Evolutionary conservation across 805 yeast genomes (phyloP).

Genomic region (Lachancea meyersii): DNA sequence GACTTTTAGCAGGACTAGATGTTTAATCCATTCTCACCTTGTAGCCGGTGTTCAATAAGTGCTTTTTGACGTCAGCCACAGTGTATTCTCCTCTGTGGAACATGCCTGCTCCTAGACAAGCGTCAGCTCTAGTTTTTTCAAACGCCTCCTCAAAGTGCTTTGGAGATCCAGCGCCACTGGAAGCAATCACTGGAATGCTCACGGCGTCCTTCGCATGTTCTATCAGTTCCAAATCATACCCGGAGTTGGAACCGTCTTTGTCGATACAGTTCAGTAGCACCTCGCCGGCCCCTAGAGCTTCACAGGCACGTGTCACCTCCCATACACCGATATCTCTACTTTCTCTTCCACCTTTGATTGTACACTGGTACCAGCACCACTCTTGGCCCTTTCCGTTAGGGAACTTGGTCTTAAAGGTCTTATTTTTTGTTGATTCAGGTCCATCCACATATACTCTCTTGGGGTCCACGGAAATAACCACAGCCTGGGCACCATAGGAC

Average conservation of each 20-base stretch:
- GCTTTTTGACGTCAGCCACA: constrained; percentile 74
- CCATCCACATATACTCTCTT: constrained; percentile 65
- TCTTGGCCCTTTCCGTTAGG: constrained; percentile 87
- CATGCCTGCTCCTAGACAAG: constrained; percentile 98
- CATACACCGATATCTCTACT: constrained; percentile 83
- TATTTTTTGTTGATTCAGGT: constrained; percentile 56
- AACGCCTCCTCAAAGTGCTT: constrained; percentile 87
- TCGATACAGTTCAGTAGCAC: constrained; percentile 89
- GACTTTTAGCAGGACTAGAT: neutral
- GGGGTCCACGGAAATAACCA: constrained; percentile 97
- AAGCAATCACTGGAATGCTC: constrained; percentile 89
- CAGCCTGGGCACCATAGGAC: constrained; percentile 95
- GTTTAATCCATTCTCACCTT: constrained; percentile 61
- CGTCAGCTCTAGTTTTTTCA: constrained; percentile 75
- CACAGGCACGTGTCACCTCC: constrained; percentile 84
- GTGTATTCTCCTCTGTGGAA: constrained; percentile 93
- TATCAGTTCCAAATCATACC: constrained; percentile 83
- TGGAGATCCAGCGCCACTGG: constrained; percentile 96
- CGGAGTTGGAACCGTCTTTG: constrained; percentile 93
- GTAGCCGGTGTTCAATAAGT: constrained; percentile 52
- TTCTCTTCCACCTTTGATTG: constrained; percentile 95
- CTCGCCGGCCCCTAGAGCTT: constrained; percentile 94
- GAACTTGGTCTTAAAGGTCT: constrained; percentile 52
- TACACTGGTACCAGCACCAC: constrained; percentile 91
- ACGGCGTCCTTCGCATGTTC: constrained; percentile 71